Evolutionary conservation across 768 basidiomycete genomes (phyloP), one percentile per base, ranked within the genome.

Genomic region (Tylopilus vinaceipallidus): DNA sequence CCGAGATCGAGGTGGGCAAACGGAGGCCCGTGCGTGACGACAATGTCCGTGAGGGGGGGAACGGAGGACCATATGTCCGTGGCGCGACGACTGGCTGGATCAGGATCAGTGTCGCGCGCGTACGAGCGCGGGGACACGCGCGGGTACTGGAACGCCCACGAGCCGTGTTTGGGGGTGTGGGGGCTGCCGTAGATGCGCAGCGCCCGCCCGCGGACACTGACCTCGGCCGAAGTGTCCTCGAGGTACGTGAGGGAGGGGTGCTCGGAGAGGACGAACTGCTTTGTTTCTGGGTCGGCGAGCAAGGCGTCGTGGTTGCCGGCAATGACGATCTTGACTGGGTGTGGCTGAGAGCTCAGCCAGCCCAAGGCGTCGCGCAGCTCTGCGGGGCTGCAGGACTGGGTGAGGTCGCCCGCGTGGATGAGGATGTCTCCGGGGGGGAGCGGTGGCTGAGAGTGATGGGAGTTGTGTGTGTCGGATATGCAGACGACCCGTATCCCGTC

Each of bases 251-350:
- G 52, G 4, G 43, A 41, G 20, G 52, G 49, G 19, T 36, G 34
- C 11, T 4, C 11, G 2, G 52, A 40, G n/a, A 51, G 49, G 17
- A 45, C 20, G 19, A 30, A 14, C 20, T 24, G 27, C 14, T 39
- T 17, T 8, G 52, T 52, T 14, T 41, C 42, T 3, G 29, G 43
- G 33, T 41, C 27, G 23, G 52, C 49, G 8, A 52, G 43, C 14
- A 43, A 27, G 29, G 38, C 27, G 34, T 53, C 43, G 24, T 53
- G 52, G 49, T 53, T 53, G 43, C 52, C 52, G 4, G 52, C 52
- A 33, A 53, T 14, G 11, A 52, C 44, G 8, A 53, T 30, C 19
- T 53, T 53, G 39, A 52, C 6, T 5, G 52, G 52, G 29, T 53
- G 52, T 13, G 52, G 39, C 23, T 45, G 39, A 36, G 49, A 35